Evolutionary conservation across 2,329 filamentous ascomycete genomes (phyloP).

Genomic region (Colletotrichum sp.): DNA sequence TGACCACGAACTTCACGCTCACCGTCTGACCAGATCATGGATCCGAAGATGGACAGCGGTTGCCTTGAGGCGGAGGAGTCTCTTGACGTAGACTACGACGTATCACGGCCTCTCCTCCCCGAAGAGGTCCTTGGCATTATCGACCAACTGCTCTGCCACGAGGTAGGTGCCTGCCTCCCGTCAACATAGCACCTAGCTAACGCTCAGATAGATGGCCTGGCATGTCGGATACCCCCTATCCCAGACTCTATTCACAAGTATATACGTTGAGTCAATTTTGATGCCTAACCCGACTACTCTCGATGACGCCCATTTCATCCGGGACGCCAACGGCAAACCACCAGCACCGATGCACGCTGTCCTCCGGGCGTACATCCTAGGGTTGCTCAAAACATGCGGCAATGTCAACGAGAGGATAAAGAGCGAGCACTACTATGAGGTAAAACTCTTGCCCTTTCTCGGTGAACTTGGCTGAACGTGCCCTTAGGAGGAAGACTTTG

Average conservation of each 20-base stretch:
- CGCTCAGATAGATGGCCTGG: conserved; percentile 79
- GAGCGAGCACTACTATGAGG: conserved; percentile 90
- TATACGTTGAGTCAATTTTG: conserved; percentile 86
- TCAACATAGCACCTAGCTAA: background rate
- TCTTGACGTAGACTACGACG: conserved; percentile 84
- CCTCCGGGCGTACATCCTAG: conserved; percentile 85
- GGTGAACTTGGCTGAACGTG: background rate
- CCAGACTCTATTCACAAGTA: conserved; percentile 90
- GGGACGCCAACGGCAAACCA: conserved; percentile 28
- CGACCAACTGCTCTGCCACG: conserved; percentile 88
- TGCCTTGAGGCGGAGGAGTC: conserved; percentile 78
- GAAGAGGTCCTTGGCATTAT: conserved; percentile 91
- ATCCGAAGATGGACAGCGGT: conserved; percentile 98
- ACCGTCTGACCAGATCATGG: conserved; percentile 78
- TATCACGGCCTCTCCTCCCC: conserved; percentile 69
- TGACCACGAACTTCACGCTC: background rate
- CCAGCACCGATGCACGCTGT: conserved; percentile 61
- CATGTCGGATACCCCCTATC: conserved; percentile 94
- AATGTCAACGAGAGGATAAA: conserved; percentile 79
- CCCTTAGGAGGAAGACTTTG: conserved; percentile 91
- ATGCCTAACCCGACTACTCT: conserved; percentile 70
- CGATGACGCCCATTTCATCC: conserved; percentile 68
- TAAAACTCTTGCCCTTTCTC: conserved; percentile 38
- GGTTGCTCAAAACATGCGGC: conserved; percentile 81
- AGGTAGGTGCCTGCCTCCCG: conserved; percentile 57